Base-by-base conservation (phyloP, 169 alveolate genomes). In the Eimeria necatrix region DNA sequence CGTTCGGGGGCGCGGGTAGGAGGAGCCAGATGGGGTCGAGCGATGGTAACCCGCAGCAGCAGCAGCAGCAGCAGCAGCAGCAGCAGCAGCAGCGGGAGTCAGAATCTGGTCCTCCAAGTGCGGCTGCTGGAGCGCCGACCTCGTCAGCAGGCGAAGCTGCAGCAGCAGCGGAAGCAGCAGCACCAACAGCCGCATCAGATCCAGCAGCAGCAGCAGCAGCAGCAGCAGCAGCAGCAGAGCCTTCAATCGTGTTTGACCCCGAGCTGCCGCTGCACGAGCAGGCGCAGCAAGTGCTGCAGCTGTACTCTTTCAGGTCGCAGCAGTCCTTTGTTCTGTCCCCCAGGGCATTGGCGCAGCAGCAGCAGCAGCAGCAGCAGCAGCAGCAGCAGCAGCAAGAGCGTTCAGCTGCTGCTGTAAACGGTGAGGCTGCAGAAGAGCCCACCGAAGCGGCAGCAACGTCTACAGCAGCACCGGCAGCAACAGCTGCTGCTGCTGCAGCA, bases 331-430 rank as follows among this genome's bases (percentile, higher is more conserved):
- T 8, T 8, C 20, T 24, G 9, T 14, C 41, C 76, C 76, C 76
- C 26, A 5, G 18, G 9, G 20, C 14, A 10, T 8, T 5, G 9
- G 14, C 20, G 48, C 84, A 20, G 84, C 41, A 73, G 53, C 56
- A 73, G 84, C 56, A 73, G 84, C 56, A 26, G 84, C 84, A 41
- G 49, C 84, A 9, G 84, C 56, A 73, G 84, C 84, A 73, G 84
- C 56, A 73, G 84, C 56, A 73, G 84, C 59, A 73, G 84, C 53
- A 41, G 53, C 84, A 41, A 32, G 32, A 26, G 59, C 46, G 24
- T 8, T n/a, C n/a, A n/a, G n/a, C n/a, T n/a, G n/a, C n/a, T n/a
- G n/a, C n/a, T n/a, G n/a, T n/a, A n/a, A n/a, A n/a, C n/a, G n/a
- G n/a, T n/a, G n/a, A n/a, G n/a, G n/a, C n/a, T n/a, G n/a, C n/a